These are phyloP conservation scores for Globisporangium lucens DNA, from an alignment of 352 stramenopile genomes.

Conservation along the genomic window DNA sequence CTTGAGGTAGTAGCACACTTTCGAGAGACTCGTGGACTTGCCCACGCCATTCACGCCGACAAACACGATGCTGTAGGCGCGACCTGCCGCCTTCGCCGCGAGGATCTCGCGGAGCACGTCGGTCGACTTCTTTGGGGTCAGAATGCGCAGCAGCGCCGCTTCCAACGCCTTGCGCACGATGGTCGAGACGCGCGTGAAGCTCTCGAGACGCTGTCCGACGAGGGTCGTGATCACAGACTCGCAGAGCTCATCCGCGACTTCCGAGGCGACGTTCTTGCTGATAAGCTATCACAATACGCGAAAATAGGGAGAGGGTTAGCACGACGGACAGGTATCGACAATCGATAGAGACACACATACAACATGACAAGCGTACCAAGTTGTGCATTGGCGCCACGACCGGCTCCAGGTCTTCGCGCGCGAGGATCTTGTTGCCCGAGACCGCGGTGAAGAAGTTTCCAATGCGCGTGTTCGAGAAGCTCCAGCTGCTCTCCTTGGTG, in stretches of 20 bases:
- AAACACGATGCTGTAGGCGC: constrained; percentile 98
- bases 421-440: constrained; percentile 92
- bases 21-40: constrained; percentile 98
- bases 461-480: constrained; percentile 77
- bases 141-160: constrained; percentile 91
- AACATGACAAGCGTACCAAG: constrained; percentile 38
- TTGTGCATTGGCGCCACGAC: constrained; percentile 94
- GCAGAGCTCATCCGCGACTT: constrained; percentile 95
- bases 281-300: constrained; percentile 67
- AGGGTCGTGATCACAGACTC: constrained; percentile 93
- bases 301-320: background rate
- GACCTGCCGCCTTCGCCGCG: constrained; percentile 76
- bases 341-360: background rate
- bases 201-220: constrained; percentile 94
- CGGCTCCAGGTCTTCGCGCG: constrained; percentile 90
- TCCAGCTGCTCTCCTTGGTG: constrained; percentile 59
- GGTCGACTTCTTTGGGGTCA: constrained; percentile 94
- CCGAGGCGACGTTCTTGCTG: constrained; percentile 96
- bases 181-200: constrained; percentile 89
- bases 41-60: constrained; percentile 98
- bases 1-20: constrained; percentile 99
- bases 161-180: constrained; percentile 95
- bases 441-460: constrained; percentile 81
- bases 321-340: too few species aligned
- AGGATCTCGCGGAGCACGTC: constrained; percentile 95